Evolutionary conservation across 1,284 basidiomycete species (phyloP), one percentile per base, ranked within the genome.

Genomic region (Hymenochaete sp.): DNA sequence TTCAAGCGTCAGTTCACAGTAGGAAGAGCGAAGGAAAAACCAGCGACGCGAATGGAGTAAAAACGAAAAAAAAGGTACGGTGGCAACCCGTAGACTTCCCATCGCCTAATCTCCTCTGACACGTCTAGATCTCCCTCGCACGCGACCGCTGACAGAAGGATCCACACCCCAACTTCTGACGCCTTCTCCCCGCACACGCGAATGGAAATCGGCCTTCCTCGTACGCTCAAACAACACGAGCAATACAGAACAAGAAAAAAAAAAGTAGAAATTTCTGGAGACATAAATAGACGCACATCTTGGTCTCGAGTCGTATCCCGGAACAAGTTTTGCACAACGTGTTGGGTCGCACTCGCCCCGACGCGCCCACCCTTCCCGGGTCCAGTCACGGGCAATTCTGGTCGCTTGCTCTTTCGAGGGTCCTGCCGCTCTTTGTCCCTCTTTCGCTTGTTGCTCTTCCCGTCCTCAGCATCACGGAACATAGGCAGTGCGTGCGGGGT

Each of bases 331-430:
- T 96, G 91, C 35, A 98, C 92, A 51, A 97, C 78, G 58, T 95
- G 89, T 55, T 96, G 91, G 38, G 88, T 97, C 3, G 92, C 95
- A 64, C 88, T 92, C 28, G 91, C 87, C 19, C 96, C 96, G 37
- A 99, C 88, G 24, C 95, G 70, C 38, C 96, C 96, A 22, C 93
- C 95, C 56, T 76, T 77, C 42, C 96, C 96, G 24, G 88, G 89
- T 3, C 96, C 96, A 44, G 73, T 79, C 37, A 98, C 77, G 19
- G 96, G 96, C 52, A 97, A 73, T 60, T 93, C 87, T 14, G 93
- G 93, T 56, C 91, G 77, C 60, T 79, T 77, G 65, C 86, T 90
- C 74, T 95, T 95, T 59, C 85, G 76, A 36, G 88, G 84, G 65
- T 96, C 84, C 71, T 77, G 67, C 55, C 93, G 73, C 56, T 92